phyloP scores from a whole-genome alignment of 495 filamentous ascomycete genomes.

The Echria macrotheca region DNA sequence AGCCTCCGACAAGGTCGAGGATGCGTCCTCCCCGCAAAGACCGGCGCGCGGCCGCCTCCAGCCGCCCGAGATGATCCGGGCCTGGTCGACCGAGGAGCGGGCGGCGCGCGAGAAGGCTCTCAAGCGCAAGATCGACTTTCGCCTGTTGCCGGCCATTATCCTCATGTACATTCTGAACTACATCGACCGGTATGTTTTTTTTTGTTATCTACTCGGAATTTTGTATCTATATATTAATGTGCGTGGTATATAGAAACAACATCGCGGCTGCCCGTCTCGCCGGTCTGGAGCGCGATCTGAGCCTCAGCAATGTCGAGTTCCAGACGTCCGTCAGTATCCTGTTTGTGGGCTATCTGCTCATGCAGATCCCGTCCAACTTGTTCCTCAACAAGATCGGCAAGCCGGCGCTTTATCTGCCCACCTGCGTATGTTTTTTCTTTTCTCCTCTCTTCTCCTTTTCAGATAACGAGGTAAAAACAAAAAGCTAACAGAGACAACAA shows the following conservation, averaged over 20 bases:
- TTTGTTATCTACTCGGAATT: no score
- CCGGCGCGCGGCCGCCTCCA: slow-evolving; percentile 24
- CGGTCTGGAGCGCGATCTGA: slow-evolving; percentile 42
- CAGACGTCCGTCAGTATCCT: slow-evolving; percentile 63
- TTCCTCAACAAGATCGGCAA: slow-evolving; percentile 53
- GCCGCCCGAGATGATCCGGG: slow-evolving; percentile 44
- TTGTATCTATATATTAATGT: background rate
- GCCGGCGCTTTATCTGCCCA: slow-evolving; percentile 60
- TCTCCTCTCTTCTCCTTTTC: no score
- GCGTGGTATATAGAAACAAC: slow-evolving; percentile 35
- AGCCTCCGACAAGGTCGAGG: slow-evolving; percentile 9
- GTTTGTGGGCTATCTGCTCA: slow-evolving; percentile 62
- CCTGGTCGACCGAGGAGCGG: slow-evolving; percentile 44
- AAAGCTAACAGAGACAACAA: slow-evolving; percentile 20
- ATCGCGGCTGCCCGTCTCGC: slow-evolving; percentile 49
- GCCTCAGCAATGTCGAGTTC: slow-evolving; percentile 40
- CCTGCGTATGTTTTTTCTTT: slow-evolving; percentile 36
- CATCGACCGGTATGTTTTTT: slow-evolving; percentile 52
- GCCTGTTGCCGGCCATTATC: slow-evolving; percentile 52
- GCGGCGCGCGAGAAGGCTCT: slow-evolving; percentile 42
- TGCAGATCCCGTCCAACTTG: slow-evolving; percentile 58
- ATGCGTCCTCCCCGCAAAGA: slow-evolving; percentile 4
- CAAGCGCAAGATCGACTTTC: slow-evolving; percentile 58
- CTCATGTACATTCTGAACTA: slow-evolving; percentile 73
- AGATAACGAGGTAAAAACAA: no score